Evolutionary conservation across 805 yeast species (phyloP).

Genomic region (Nakazawaea siamensis): DNA sequence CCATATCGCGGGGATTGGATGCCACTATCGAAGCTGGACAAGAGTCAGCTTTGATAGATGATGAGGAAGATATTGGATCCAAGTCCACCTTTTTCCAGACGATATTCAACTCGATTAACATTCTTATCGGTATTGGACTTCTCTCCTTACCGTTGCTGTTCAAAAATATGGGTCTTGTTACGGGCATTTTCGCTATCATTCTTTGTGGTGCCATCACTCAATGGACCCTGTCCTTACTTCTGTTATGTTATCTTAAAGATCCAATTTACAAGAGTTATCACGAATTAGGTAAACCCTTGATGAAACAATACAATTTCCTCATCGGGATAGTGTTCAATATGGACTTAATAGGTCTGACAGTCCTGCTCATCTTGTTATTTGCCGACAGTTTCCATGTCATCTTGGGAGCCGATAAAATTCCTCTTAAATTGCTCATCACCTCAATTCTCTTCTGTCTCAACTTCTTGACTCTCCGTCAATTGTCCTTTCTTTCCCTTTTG

Average conservation of each 20-base stretch:
- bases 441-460: constrained; percentile 34
- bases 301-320: constrained; percentile 35
- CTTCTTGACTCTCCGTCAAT: constrained; percentile 64
- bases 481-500: constrained; percentile 59
- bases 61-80: background rate
- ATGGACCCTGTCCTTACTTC: constrained; percentile 46
- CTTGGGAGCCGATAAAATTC: constrained; percentile 25
- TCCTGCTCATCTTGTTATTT: constrained; percentile 50
- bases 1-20: constrained; percentile 1
- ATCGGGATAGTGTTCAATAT: constrained; percentile 42
- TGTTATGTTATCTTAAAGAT: constrained; percentile 33
- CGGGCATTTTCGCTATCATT: constrained; percentile 35
- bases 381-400: constrained; percentile 49
- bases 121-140: constrained; percentile 68
- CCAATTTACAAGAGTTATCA: constrained; percentile 43
- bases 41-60: background rate
- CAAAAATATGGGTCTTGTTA: constrained; percentile 58
- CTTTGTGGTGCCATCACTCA: constrained; percentile 41
- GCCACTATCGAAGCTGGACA: background rate
- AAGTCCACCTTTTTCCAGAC: constrained; percentile 66
- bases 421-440: constrained; percentile 35
- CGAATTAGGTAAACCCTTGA: constrained; percentile 44
- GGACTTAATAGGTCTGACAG: constrained; percentile 55
- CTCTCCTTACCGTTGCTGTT: constrained; percentile 68
- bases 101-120: constrained; percentile 68